A percentile compares a stretch with the other conserved stretches of the same genome.
phyloP scores from a whole-genome alignment of 345 rosid species.

The Pistacia integerrima region DNA sequence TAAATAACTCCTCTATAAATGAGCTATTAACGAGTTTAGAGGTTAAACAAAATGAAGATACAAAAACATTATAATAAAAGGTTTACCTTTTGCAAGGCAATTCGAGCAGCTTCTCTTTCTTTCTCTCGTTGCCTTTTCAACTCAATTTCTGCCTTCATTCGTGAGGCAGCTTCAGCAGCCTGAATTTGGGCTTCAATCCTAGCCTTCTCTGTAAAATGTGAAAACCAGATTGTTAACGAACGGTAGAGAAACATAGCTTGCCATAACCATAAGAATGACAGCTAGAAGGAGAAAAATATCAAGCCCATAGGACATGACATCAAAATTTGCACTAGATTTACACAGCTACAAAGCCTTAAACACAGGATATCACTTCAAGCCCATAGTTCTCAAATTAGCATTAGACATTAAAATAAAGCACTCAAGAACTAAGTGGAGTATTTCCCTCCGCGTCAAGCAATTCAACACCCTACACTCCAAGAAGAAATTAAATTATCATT shows the following conservation, averaged over 20 bases:
- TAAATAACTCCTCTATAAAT: no score
- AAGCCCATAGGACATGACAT: no score
- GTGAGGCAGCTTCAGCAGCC: constrained; percentile 64
- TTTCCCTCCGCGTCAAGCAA: no score
- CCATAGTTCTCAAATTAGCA: neutral
- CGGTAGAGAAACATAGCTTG: neutral
- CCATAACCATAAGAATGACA: no score
- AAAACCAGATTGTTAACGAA: neutral
- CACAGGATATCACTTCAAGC: neutral
- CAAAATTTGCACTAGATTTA: neutral
- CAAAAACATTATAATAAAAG: neutral
- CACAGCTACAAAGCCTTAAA: neutral
- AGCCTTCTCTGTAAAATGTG: constrained; percentile 54
- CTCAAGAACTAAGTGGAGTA: no score
- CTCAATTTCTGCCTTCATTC: constrained; percentile 53
- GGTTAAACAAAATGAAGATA: neutral
- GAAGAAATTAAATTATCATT: no score
- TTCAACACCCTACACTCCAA: no score
- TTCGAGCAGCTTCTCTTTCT: constrained; percentile 75
- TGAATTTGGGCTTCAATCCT: constrained; percentile 71
- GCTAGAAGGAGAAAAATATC: no score
- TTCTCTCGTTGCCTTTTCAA: constrained; percentile 57
- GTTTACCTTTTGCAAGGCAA: constrained; percentile 58
- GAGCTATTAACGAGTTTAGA: neutral
- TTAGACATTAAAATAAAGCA: no score